These are phyloP conservation scores for Amauroascus verrucosus DNA, from an alignment of 2,329 filamentous ascomycete species.

Conservation along the genomic window DNA sequence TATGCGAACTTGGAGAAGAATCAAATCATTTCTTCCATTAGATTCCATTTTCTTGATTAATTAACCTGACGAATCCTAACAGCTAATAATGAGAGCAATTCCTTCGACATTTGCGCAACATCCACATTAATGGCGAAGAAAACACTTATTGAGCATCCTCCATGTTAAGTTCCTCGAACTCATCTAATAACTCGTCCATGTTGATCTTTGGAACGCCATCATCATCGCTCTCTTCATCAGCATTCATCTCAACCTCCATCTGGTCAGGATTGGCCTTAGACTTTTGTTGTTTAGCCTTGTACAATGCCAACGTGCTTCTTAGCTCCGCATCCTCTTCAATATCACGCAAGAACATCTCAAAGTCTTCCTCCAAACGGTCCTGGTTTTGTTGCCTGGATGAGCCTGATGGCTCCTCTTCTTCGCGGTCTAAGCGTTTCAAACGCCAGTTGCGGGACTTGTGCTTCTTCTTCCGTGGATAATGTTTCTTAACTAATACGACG, in stretches of 20 bases:
- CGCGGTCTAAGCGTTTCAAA: constrained; percentile 83
- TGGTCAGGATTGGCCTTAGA: constrained; percentile 35
- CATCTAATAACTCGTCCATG: constrained; percentile 77
- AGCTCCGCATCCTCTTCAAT: constrained; percentile 93
- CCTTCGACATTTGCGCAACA: too few species aligned
- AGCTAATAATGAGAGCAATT: too few species aligned
- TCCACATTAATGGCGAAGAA: not conserved
- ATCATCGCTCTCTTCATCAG: constrained; percentile 51
- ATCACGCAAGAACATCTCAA: constrained; percentile 93
- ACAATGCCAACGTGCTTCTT: constrained; percentile 71
- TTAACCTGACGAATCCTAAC: too few species aligned
- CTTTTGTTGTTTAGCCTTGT: constrained; percentile 55
- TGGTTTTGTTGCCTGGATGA: constrained; percentile 48
- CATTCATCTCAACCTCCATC: constrained; percentile 38
- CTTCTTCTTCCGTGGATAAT: constrained; percentile 80
- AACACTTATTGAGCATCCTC: constrained; percentile 15
- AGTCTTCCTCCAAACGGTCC: constrained; percentile 86
- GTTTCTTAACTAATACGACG: constrained; percentile 92
- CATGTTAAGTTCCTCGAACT: constrained; percentile 81
- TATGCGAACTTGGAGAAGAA: too few species aligned
- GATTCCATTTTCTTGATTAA: too few species aligned
- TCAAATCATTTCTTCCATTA: too few species aligned
- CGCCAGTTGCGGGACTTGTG: constrained; percentile 78
- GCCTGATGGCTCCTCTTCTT: constrained; percentile 54
- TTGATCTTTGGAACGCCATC: constrained; percentile 59